Evolutionary conservation across 2,329 filamentous ascomycete genomes (phyloP), one percentile per base, ranked within the genome.

Genomic region (Harringtonia lauricola): DNA sequence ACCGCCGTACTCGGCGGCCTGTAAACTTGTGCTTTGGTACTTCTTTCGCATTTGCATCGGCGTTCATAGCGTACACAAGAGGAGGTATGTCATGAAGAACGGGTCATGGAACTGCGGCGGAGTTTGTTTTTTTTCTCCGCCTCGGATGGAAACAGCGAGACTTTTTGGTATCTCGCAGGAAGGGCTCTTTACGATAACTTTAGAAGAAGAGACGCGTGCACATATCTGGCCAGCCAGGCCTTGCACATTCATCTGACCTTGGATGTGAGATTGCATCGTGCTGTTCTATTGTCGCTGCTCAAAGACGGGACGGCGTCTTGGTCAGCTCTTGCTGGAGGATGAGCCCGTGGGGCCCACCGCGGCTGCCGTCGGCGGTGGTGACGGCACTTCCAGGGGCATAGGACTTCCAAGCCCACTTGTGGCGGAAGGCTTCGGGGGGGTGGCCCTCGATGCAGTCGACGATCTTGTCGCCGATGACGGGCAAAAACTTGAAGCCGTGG

Each of bases 401-500:
- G 14, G 10, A 3, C 13, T 79, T 87, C 69, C 81, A 85, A 26
- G 70, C 68, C 74, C 74, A 79, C 54, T 76, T 77, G 2, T 62
- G 57, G 31, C 63, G 64, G 52, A 87, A 74, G 42, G 72, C 71
- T 4, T 63, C 56, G 0, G 65, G 63, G 14, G 66, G 65, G 8
- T 61, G 49, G 31, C 67, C 59, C 44, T 69, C 56, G 45, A 83
- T 62, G 44, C 71, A 70, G 49, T 79, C 76, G 2, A 70, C 69
- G 29, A 82, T 66, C 55, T 74, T 75, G 26, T 78, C 72, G 9
- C 80, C 80, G 13, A 84, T 62, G 6, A 83, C 71, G 0, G 80
- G 80, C 44, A 83, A 59, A 58, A 84, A 84, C 59, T 84, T 84
- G 67, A 79, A 84, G 6, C 63, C 80, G 56, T 82, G 78, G 3